Percentiles rank a stretch among this genome's conserved stretches.
Evolutionary conservation across 495 filamentous ascomycete species (phyloP).

Genomic region (Daldinia bambusicola): DNA sequence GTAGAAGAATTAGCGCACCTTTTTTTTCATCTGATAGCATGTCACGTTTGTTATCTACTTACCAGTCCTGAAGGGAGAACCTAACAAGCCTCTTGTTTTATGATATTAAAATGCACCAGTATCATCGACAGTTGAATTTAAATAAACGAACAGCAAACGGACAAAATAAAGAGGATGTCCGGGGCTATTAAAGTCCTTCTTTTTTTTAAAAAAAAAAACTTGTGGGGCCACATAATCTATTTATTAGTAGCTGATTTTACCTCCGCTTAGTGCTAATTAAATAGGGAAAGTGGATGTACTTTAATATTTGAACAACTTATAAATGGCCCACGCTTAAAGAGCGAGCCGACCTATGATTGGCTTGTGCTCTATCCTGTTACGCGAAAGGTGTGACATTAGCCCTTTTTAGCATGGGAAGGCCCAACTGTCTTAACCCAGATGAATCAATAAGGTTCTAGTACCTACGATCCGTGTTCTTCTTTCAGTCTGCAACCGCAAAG

Average conservation of each 20-base stretch:
- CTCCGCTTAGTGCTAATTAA: constrained; percentile 43
- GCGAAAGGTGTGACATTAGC: constrained; percentile 34
- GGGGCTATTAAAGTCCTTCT: constrained; percentile 34
- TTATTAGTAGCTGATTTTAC: constrained; percentile 44
- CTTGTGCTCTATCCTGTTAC: constrained; percentile 21
- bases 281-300: constrained; percentile 32
- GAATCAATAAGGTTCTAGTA: constrained; percentile 31
- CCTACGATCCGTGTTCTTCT: constrained; percentile 1
- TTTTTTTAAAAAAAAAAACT: constrained; percentile 13
- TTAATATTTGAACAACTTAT: constrained; percentile 42
- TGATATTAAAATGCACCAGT: neutral
- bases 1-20: constrained; percentile 15
- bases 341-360: constrained; percentile 29
- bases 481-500: constrained; percentile 2
- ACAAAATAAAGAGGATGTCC: constrained; percentile 20
- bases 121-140: constrained; percentile 15
- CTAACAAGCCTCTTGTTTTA: neutral
- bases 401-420: constrained; percentile 31
- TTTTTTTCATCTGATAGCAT: neutral
- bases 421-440: constrained; percentile 37
- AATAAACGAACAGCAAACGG: constrained; percentile 16
- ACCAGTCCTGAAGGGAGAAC: neutral
- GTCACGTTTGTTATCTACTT: neutral
- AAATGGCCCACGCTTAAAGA: constrained; percentile 37
- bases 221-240: constrained; percentile 25